A percentile compares a stretch with the other conserved stretches of the same genome.
Conservation (phyloP, 495 filamentous ascomycete genomes). For the Hypoxylon perforatum region DNA sequence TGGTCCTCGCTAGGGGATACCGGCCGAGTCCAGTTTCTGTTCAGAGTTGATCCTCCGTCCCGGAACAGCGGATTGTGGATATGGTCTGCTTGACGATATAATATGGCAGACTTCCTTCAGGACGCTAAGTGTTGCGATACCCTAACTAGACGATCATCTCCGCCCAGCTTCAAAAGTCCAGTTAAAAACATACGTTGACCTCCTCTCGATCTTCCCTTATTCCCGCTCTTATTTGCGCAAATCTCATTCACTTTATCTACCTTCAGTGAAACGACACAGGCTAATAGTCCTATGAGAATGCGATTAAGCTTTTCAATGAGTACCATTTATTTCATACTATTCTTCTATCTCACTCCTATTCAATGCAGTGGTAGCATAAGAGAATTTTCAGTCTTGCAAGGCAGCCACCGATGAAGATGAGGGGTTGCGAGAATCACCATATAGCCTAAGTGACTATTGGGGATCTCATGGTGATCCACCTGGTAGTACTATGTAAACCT, state of each 20-base stretch:
- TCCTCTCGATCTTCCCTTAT: background rate
- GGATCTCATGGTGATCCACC: conserved; percentile 5
- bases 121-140: conserved; percentile 8
- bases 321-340: too few species aligned
- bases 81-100: conserved; percentile 5
- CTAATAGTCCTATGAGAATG: too few species aligned
- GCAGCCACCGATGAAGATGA: too few species aligned
- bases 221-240: too few species aligned
- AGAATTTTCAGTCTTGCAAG: too few species aligned
- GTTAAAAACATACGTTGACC: conserved; percentile 1
- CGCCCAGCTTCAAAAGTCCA: background rate
- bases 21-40: conserved; percentile 1
- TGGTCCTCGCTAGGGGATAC: conserved; percentile 14
- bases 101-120: conserved; percentile 14
- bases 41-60: conserved; percentile 18
- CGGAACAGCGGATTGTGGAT: conserved; percentile 30
- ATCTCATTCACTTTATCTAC: too few species aligned
- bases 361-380: too few species aligned
- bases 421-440: background rate
- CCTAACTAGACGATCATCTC: background rate
- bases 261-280: too few species aligned
- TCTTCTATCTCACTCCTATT: too few species aligned
- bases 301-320: too few species aligned
- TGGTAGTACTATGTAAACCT: background rate
- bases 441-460: background rate